Percentiles rank a stretch among this genome's conserved stretches.
Evolutionary conservation across 306 rosid genomes (phyloP).

Genomic region (Gastrolobium bilobum): DNA sequence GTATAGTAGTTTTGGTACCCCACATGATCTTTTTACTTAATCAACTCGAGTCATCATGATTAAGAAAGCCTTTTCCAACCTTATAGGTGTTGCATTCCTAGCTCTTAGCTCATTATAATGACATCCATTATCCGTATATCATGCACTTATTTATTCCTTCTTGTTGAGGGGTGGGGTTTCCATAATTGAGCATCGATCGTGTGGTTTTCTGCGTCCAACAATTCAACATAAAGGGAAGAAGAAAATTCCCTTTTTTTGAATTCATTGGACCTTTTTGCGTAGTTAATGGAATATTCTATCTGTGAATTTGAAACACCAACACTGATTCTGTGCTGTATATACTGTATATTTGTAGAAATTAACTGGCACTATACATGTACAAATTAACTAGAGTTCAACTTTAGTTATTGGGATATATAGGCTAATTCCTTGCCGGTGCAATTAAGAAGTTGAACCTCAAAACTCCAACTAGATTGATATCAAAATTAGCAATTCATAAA

Average conservation of each 20-base stretch:
- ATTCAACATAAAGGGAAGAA: background rate
- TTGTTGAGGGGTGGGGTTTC: constrained; percentile 19
- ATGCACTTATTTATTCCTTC: constrained; percentile 41
- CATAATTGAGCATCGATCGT: constrained; percentile 6
- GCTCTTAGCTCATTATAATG: constrained; percentile 49
- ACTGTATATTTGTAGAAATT: background rate
- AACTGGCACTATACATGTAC: background rate
- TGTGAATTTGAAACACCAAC: background rate
- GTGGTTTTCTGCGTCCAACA: constrained; percentile 16
- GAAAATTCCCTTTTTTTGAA: background rate
- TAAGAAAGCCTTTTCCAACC: constrained; percentile 51
- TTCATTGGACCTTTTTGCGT: background rate
- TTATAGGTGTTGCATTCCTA: constrained; percentile 46
- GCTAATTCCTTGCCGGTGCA: background rate
- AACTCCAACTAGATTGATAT: background rate
- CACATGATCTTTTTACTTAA: constrained; percentile 37
- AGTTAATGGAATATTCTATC: background rate
- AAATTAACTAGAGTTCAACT: background rate
- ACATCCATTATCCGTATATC: constrained; percentile 42
- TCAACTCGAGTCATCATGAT: constrained; percentile 53
- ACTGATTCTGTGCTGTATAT: background rate
- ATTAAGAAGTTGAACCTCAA: background rate
- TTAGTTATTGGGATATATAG: background rate
- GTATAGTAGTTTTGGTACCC: constrained; percentile 44
- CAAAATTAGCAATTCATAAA: background rate